Evolutionary conservation across 495 filamentous ascomycete genomes (phyloP).

Genomic region (Aspergillus funiculosus): DNA sequence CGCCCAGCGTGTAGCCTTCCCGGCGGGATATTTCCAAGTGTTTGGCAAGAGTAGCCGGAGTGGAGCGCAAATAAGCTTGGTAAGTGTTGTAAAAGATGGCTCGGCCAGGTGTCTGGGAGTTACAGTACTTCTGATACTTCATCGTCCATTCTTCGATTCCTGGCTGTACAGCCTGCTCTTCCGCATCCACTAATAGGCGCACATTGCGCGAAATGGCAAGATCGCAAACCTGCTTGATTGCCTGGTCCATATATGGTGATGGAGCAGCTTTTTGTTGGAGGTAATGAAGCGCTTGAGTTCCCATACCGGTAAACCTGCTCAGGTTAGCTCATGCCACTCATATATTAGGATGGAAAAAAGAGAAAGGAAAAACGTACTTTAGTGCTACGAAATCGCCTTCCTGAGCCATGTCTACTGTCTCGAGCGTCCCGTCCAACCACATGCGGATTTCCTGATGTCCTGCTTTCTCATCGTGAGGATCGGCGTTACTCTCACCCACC

Average conservation of each 20-base stretch:
- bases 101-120: slow-evolving; percentile 45
- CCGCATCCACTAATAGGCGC: slow-evolving; percentile 80
- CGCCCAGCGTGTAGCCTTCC: slow-evolving; percentile 72
- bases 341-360: neutral
- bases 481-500: slow-evolving; percentile 33
- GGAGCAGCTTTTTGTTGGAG: slow-evolving; percentile 56
- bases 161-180: slow-evolving; percentile 72
- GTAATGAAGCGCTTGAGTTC: slow-evolving; percentile 61
- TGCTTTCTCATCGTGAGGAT: slow-evolving; percentile 29
- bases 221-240: slow-evolving; percentile 72
- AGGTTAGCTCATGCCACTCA: slow-evolving; percentile 11
- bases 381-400: slow-evolving; percentile 80
- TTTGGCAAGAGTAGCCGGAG: slow-evolving; percentile 54
- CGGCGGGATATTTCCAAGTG: slow-evolving; percentile 61
- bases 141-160: slow-evolving; percentile 86
- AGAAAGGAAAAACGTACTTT: slow-evolving; percentile 49
- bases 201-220: slow-evolving; percentile 66
- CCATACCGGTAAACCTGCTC: slow-evolving; percentile 76
- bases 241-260: slow-evolving; percentile 54
- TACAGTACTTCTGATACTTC: slow-evolving; percentile 77
- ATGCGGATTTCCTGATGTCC: slow-evolving; percentile 55
- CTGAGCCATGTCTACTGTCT: slow-evolving; percentile 67
- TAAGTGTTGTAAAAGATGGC: slow-evolving; percentile 72
- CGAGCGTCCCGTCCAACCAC: slow-evolving; percentile 70
- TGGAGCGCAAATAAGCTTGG: slow-evolving; percentile 78